Percentiles rank a stretch among this genome's conserved stretches.
phyloP scores from a whole-genome alignment of 257 asterid genomes.

The Forsythia viridissima region DNA sequence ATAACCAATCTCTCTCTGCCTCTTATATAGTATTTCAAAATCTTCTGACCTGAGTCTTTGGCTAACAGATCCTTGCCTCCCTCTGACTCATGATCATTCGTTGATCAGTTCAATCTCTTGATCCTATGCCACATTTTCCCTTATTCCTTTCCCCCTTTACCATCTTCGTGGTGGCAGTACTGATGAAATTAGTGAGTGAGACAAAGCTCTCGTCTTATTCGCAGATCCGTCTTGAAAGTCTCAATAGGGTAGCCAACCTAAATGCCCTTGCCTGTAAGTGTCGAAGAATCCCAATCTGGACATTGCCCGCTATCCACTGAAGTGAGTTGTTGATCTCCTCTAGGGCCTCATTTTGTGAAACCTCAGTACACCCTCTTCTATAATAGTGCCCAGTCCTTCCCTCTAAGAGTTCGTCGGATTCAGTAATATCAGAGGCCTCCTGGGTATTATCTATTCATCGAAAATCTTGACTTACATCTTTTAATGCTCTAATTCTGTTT shows the following conservation, averaged over 20 bases:
- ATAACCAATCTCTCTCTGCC: not conserved
- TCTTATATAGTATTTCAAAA: not conserved
- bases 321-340: not conserved
- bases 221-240: not conserved
- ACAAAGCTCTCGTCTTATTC: not conserved
- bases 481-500: not conserved
- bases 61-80: not conserved
- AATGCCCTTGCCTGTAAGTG: not conserved
- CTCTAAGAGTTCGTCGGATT: not conserved
- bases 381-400: not conserved
- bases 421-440: not conserved
- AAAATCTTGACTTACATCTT: not conserved
- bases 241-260: not conserved
- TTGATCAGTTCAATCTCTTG: not conserved
- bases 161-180: not conserved
- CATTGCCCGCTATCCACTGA: not conserved
- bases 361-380: not conserved
- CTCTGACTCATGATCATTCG: not conserved
- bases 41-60: not conserved
- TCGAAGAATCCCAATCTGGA: not conserved
- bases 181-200: not conserved
- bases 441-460: not conserved
- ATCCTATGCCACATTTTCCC: not conserved
- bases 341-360: not conserved
- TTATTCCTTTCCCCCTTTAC: not conserved